These are phyloP conservation scores for Senna siamea DNA, from an alignment of 306 rosid genomes.

Conservation along the genomic window DNA sequence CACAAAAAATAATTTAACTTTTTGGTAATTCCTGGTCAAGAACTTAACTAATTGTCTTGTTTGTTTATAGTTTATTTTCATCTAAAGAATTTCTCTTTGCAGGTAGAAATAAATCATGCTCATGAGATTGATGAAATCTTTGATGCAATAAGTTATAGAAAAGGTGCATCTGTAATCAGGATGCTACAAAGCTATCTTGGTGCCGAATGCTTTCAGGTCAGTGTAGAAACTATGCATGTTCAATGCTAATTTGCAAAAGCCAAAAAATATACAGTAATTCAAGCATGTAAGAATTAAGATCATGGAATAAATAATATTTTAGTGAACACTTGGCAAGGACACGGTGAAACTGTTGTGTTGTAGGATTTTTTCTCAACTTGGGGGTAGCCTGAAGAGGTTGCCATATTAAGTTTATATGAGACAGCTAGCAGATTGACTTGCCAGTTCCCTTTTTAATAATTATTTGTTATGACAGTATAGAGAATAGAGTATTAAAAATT, in stretches of 20 bases:
- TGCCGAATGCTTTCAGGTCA: slow-evolving; percentile 86
- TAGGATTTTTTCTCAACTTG: not conserved
- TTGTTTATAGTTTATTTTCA: slow-evolving; percentile 3
- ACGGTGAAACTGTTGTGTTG: not conserved
- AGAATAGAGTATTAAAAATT: not conserved
- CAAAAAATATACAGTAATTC: slow-evolving; percentile 6
- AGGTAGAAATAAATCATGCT: slow-evolving; percentile 96
- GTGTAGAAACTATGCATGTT: slow-evolving; percentile 33
- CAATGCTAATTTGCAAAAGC: slow-evolving; percentile 16
- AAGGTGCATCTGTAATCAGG: slow-evolving; percentile 94
- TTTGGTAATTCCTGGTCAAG: not conserved
- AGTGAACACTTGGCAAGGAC: not conserved
- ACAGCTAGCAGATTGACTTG: not conserved
- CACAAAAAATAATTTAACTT: not conserved
- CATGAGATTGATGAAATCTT: slow-evolving; percentile 88
- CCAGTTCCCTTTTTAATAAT: not conserved
- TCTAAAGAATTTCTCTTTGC: slow-evolving; percentile 40
- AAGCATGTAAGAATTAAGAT: not conserved
- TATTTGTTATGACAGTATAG: not conserved
- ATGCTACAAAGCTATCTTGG: slow-evolving; percentile 98
- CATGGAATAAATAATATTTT: not conserved
- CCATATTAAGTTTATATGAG: not conserved
- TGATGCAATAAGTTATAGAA: slow-evolving; percentile 87
- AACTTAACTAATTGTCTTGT: slow-evolving; percentile 10
- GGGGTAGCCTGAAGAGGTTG: not conserved